A percentile compares a stretch with the other conserved stretches of the same genome.
Evolutionary conservation across 306 rosid genomes (phyloP).

Genomic region (Citrullus colocynthis): DNA sequence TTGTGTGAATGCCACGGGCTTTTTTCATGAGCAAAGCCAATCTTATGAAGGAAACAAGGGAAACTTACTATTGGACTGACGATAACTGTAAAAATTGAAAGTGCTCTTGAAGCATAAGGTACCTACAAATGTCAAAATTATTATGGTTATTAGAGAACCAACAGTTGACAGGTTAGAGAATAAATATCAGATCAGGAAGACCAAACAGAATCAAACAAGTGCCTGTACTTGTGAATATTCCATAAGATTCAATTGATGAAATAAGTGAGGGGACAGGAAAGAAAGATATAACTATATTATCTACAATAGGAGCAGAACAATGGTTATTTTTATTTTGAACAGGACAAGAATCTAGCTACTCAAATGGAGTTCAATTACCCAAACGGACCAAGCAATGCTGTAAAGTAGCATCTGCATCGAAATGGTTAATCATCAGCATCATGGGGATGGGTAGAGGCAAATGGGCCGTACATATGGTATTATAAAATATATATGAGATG

Average conservation of each 20-base stretch:
- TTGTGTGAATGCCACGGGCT: background rate
- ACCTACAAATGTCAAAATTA: constrained; percentile 45
- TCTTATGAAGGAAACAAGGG: background rate
- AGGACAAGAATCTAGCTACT: background rate
- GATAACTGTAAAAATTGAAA: constrained; percentile 27
- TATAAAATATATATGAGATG: background rate
- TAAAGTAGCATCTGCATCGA: constrained; percentile 39
- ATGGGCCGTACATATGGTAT: background rate
- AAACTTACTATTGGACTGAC: constrained; percentile 62
- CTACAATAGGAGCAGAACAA: background rate
- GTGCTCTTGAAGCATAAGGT: constrained; percentile 53
- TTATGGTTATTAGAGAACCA: background rate
- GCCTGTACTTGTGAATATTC: background rate
- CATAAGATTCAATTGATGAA: background rate
- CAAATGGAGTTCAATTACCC: constrained; percentile 37
- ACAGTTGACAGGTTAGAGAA: background rate
- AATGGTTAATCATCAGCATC: constrained; percentile 1
- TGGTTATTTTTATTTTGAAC: background rate
- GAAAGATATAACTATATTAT: background rate
- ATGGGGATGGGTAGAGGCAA: background rate
- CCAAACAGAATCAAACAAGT: background rate
- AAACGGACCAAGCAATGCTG: constrained; percentile 66
- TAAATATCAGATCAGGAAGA: background rate
- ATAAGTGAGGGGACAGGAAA: background rate
- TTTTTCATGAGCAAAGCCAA: background rate